Percentiles rank a stretch among this genome's conserved stretches.
Evolutionary conservation across 1,284 basidiomycete species (phyloP).

Genomic region (Trichosporon asahii): DNA sequence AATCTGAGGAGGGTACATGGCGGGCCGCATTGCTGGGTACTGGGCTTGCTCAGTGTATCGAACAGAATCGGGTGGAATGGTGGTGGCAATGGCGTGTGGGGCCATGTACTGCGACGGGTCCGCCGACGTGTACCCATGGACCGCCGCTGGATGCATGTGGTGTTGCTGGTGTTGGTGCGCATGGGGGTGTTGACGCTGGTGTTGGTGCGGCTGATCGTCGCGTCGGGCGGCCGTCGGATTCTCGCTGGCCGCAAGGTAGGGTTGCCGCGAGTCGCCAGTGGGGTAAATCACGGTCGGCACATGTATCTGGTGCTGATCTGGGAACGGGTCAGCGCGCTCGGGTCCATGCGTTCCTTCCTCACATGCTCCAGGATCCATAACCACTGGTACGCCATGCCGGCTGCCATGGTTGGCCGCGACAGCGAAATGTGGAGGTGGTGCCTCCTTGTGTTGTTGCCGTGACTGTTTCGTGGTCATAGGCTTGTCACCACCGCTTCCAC

Average conservation of each 20-base stretch:
- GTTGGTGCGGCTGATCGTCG: conserved; percentile 8
- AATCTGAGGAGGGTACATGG: conserved; percentile 22
- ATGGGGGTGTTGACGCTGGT: conserved; percentile 10
- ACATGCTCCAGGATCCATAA: conserved; percentile 7
- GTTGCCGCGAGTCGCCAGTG: neutral
- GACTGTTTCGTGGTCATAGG: neutral
- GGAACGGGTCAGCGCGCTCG: conserved; percentile 3
- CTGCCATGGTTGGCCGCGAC: neutral
- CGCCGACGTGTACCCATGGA: conserved; percentile 5
- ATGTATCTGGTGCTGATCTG: conserved; percentile 7
- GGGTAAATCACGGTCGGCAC: conserved; percentile 1
- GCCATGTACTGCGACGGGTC: conserved; percentile 20
- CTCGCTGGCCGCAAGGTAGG: neutral
- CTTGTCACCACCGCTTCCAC: conserved; percentile 8
- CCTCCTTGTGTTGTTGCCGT: conserved; percentile 8
- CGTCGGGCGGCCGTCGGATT: neutral
- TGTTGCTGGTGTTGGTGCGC: conserved; percentile 1
- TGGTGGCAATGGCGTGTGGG: conserved; percentile 9
- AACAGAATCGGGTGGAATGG: conserved; percentile 16
- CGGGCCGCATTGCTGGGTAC: conserved; percentile 9
- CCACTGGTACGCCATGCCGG: neutral
- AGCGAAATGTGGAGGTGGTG: conserved; percentile 6
- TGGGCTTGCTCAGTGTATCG: conserved; percentile 18
- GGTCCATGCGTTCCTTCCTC: neutral
- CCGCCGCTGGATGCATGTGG: conserved; percentile 7